phyloP scores from a whole-genome alignment of 2,329 filamentous ascomycete species.

The Trematosphaeria pertusa region DNA sequence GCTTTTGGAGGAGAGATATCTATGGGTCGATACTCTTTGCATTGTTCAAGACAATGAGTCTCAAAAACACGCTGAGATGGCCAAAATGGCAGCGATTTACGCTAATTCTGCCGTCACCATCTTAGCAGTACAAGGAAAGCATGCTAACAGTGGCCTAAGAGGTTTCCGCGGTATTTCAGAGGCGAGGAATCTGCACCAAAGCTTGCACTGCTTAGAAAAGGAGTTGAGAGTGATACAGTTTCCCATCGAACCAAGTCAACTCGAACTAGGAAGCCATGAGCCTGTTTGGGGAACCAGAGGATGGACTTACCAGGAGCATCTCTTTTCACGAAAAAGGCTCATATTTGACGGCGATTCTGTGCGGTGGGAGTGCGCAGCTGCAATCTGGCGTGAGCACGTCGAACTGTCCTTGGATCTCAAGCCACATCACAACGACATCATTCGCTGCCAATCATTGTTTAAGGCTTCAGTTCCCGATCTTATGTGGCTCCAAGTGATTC shows the following conservation, averaged over 20 bases:
- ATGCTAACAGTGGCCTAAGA: not conserved
- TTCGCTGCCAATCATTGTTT: not conserved
- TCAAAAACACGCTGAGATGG: not conserved
- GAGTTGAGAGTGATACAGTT: not conserved
- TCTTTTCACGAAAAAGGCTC: not conserved
- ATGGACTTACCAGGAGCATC: not conserved
- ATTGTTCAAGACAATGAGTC: not conserved
- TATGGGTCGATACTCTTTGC: not conserved
- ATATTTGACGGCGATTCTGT: not conserved
- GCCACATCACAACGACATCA: not conserved
- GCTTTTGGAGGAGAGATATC: not conserved
- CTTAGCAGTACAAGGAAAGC: not conserved
- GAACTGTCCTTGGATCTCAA: not conserved
- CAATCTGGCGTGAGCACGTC: not conserved
- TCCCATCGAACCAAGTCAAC: not conserved
- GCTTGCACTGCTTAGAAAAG: not conserved
- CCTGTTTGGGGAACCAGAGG: not conserved
- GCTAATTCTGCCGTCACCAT: not conserved
- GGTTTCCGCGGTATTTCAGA: not conserved
- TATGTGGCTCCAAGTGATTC: not conserved
- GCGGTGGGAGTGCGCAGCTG: not conserved
- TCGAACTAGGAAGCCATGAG: not conserved
- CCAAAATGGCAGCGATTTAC: not conserved
- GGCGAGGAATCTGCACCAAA: not conserved
- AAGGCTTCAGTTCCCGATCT: not conserved